These are phyloP conservation scores for Dalbergia cochinchinensis DNA, from an alignment of 306 rosid genomes.

Conservation along the genomic window DNA sequence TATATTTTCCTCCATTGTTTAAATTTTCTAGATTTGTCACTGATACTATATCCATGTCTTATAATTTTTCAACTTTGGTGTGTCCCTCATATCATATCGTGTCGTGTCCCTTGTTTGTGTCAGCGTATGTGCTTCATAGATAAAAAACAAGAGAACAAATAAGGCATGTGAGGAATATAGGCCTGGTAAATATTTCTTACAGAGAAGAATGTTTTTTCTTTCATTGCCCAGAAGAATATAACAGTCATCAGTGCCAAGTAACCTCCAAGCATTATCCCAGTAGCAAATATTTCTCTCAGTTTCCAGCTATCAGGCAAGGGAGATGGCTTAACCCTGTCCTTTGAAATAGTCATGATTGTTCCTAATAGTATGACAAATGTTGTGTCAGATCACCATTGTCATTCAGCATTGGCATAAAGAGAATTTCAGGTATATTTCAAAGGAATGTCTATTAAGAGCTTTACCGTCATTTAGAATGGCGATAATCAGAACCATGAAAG, in stretches of 20 bases:
- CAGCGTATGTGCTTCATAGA: not conserved
- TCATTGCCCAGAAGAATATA: constrained; percentile 88
- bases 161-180: not conserved
- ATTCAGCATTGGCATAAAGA: constrained; percentile 21
- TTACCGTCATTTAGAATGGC: constrained; percentile 97
- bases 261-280: constrained; percentile 90
- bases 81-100: too few species aligned
- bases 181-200: constrained; percentile 54
- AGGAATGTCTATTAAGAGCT: constrained; percentile 17
- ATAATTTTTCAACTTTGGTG: too few species aligned
- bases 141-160: not conserved
- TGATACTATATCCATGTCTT: too few species aligned
- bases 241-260: constrained; percentile 97
- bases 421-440: not conserved
- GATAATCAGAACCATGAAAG: constrained; percentile 98
- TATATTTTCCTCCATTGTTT: too few species aligned
- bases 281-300: constrained; percentile 89
- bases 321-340: constrained; percentile 98
- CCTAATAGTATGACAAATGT: constrained; percentile 54
- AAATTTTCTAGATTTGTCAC: too few species aligned
- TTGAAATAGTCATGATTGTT: constrained; percentile 98
- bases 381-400: constrained; percentile 39
- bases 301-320: constrained; percentile 99
- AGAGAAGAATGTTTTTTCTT: constrained; percentile 74
- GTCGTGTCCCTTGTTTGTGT: too few species aligned